A percentile compares a stretch with the other conserved stretches of the same genome.
Evolutionary conservation across 2,329 filamentous ascomycete genomes (phyloP).

Genomic region (Leptodontidium sp.): DNA sequence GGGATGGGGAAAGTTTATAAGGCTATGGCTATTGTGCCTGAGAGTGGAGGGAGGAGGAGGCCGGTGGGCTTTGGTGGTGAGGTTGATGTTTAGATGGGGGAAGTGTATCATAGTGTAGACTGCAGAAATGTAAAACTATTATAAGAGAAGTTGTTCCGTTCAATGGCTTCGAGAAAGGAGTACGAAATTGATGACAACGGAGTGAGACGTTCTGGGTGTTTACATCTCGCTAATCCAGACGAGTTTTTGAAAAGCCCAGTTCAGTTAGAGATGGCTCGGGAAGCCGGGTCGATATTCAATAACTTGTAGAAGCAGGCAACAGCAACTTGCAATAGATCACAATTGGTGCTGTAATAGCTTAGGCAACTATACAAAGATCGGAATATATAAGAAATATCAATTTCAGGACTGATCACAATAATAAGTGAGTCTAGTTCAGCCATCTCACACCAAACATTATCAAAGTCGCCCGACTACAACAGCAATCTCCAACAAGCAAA

Average conservation of each 20-base stretch:
- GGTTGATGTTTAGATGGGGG: constrained; percentile 27
- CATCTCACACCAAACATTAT: neutral
- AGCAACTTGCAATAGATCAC: neutral
- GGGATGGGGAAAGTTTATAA: constrained; percentile 98
- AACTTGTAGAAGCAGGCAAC: neutral
- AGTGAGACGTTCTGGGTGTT: neutral
- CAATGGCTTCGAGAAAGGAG: neutral
- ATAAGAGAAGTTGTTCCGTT: no score
- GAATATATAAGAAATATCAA: neutral
- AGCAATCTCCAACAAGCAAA: neutral
- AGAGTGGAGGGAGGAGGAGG: constrained; percentile 74
- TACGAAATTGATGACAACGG: neutral
- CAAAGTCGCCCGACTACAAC: neutral
- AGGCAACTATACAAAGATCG: neutral
- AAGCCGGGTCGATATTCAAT: neutral
- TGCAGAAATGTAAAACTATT: neutral
- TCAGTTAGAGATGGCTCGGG: neutral
- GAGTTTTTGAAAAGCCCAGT: no score
- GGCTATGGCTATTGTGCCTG: constrained; percentile 87
- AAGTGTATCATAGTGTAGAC: constrained; percentile 1
- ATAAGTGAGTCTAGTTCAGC: neutral
- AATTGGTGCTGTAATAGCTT: neutral
- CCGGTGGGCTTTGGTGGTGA: constrained; percentile 94
- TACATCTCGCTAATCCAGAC: neutral
- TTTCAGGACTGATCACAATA: neutral